Conservation (phyloP, 805 yeast genomes). For the Zygoascus flipseniorum region DNA sequence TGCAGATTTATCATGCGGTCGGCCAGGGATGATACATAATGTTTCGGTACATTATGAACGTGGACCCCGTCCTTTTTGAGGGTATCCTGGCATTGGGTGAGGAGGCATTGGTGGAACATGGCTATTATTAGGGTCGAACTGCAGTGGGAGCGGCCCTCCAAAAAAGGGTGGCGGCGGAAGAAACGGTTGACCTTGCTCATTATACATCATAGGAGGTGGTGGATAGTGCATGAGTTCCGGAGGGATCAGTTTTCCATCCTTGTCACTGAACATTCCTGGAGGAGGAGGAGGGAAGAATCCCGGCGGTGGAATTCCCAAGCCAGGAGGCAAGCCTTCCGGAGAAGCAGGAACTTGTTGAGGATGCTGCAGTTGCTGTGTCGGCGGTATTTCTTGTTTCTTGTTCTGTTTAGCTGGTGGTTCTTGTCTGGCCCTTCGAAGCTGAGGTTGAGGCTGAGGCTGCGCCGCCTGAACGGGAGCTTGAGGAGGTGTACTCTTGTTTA, state of each 20-base stretch:
- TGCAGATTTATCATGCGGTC: not conserved
- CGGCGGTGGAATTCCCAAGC: slow-evolving; percentile 5
- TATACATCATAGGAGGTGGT: slow-evolving; percentile 6
- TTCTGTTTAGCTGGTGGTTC: not conserved
- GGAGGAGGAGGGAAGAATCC: slow-evolving; percentile 9
- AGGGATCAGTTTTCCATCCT: slow-evolving; percentile 13
- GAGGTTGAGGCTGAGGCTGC: not conserved
- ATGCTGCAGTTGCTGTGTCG: slow-evolving; percentile 1
- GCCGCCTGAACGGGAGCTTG: not conserved
- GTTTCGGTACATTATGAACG: not conserved
- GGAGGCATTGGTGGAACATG: slow-evolving; percentile 7
- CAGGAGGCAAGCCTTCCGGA: slow-evolving; percentile 5
- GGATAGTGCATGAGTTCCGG: slow-evolving; percentile 9
- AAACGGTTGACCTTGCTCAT: slow-evolving; percentile 1
- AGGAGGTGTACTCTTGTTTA: slow-evolving; percentile 14
- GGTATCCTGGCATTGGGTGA: slow-evolving; percentile 1
- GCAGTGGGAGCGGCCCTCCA: slow-evolving; percentile 13
- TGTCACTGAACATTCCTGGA: slow-evolving; percentile 14
- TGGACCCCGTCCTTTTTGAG: slow-evolving; percentile 7
- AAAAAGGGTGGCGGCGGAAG: slow-evolving; percentile 12
- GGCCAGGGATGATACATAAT: not conserved
- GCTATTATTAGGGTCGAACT: slow-evolving; percentile 8
- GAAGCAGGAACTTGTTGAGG: slow-evolving; percentile 1
- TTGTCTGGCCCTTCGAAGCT: not conserved
- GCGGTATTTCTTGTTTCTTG: not conserved